Conservation (phyloP, 2,329 filamentous ascomycete species). For the Epichloe brachyelytri region DNA sequence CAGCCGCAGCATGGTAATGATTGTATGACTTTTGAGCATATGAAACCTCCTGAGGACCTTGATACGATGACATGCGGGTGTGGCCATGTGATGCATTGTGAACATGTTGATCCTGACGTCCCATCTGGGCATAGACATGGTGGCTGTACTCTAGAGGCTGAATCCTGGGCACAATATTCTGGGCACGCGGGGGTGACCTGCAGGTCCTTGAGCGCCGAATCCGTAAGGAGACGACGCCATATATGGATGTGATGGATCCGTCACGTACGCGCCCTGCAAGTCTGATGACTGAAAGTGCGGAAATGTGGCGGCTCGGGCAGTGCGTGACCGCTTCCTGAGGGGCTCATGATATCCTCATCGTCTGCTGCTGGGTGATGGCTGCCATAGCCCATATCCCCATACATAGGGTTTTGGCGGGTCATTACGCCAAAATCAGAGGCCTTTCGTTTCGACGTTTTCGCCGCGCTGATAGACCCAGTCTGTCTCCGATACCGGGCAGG, state of each 20-base stretch:
- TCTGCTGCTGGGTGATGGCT: slow-evolving; percentile 1
- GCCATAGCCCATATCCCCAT: slow-evolving; percentile 2
- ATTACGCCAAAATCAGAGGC: slow-evolving; percentile 8
- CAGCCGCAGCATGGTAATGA: background rate
- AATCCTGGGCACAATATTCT: slow-evolving; percentile 13
- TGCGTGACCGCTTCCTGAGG: slow-evolving; percentile 13
- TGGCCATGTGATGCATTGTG: background rate
- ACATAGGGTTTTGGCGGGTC: slow-evolving; percentile 1
- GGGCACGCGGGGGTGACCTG: slow-evolving; percentile 8
- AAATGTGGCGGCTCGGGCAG: slow-evolving; percentile 4
- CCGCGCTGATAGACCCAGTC: slow-evolving; percentile 6
- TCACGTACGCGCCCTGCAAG: background rate
- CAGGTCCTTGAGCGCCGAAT: background rate
- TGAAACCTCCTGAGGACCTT: background rate
- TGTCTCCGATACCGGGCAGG: slow-evolving; percentile 11
- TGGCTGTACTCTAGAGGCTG: slow-evolving; percentile 10
- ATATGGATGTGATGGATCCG: slow-evolving; percentile 2
- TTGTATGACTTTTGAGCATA: background rate
- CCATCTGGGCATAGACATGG: background rate
- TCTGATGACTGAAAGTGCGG: slow-evolving; percentile 1
- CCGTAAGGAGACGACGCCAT: slow-evolving; percentile 5
- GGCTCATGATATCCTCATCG: slow-evolving; percentile 8
- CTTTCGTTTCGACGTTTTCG: slow-evolving; percentile 14
- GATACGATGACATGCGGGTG: slow-evolving; percentile 2
- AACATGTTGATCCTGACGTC: background rate